A percentile compares a stretch with the other conserved stretches of the same genome.
Conservation (phyloP, 2,329 filamentous ascomycete species). For the Hypoxylon sp. region DNA sequence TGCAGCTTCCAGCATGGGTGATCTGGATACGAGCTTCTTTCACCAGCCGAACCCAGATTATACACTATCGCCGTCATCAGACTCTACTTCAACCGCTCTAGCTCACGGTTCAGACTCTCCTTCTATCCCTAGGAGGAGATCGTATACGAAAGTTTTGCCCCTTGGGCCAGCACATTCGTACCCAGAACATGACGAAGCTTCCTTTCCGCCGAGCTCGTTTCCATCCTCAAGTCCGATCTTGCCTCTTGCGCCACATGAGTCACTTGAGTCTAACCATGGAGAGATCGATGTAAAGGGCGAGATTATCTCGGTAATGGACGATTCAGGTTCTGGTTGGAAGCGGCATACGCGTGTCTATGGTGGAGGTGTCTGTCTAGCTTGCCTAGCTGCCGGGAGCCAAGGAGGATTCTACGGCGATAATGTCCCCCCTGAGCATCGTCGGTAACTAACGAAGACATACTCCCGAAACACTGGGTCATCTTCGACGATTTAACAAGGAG, state of each 20-base stretch:
- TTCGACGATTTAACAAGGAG: constrained; percentile 15
- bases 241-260: constrained; percentile 63
- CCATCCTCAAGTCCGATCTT: constrained; percentile 64
- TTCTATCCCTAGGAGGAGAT: constrained; percentile 59
- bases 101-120: constrained; percentile 48
- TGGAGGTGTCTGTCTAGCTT: constrained; percentile 71
- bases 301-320: constrained; percentile 65
- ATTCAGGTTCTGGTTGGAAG: constrained; percentile 67
- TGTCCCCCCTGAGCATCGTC: constrained; percentile 67
- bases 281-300: constrained; percentile 65
- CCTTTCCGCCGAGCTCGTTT: constrained; percentile 65
- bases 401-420: constrained; percentile 69
- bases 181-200: constrained; percentile 41
- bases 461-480: constrained; percentile 1
- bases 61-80: constrained; percentile 56
- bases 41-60: constrained; percentile 68
- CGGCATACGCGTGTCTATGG: constrained; percentile 73
- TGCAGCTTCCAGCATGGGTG: constrained; percentile 54
- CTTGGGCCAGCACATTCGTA: constrained; percentile 50
- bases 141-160: constrained; percentile 61
- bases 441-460: constrained; percentile 51
- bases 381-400: constrained; percentile 62
- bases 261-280: constrained; percentile 50
- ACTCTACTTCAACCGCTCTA: constrained; percentile 44
- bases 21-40: constrained; percentile 60